phyloP scores from a whole-genome alignment of 306 rosid species.

The Lupinus albus region DNA sequence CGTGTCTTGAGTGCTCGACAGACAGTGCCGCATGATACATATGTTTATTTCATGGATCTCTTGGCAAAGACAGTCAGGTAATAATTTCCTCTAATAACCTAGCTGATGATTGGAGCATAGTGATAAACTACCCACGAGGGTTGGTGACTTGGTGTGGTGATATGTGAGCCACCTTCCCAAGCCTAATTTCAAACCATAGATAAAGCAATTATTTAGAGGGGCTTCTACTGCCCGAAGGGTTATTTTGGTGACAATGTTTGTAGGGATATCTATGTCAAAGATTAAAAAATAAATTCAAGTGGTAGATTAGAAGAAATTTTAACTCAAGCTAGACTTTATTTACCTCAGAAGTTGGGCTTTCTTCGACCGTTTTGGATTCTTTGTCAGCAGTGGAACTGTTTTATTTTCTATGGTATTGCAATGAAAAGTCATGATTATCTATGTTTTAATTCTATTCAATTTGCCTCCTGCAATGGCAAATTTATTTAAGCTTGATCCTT shows the following conservation, averaged over 20 bases:
- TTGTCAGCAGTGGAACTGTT: background rate
- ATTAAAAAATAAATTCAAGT: background rate
- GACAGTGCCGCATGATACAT: conserved; percentile 88
- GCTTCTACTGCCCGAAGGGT: background rate
- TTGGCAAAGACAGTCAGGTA: conserved; percentile 97
- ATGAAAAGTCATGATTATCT: background rate
- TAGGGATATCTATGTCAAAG: background rate
- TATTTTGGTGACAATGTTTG: background rate
- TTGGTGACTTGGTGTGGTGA: background rate
- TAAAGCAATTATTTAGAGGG: no score
- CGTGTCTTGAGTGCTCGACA: conserved; percentile 94
- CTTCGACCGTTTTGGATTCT: background rate
- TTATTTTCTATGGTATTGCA: background rate
- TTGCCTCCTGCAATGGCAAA: background rate
- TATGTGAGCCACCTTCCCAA: background rate
- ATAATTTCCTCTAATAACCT: background rate
- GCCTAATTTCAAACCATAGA: background rate
- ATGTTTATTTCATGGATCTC: conserved; percentile 92
- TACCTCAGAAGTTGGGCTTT: conserved; percentile 14
- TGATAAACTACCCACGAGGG: conserved; percentile 1
- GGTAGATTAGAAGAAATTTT: conserved; percentile 9
- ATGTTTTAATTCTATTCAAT: conserved; percentile 7
- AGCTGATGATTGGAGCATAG: conserved; percentile 5
- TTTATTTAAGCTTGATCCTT: conserved; percentile 5
- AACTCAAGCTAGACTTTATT: conserved; percentile 15